Evolutionary conservation across 208 protist species (phyloP).

Genomic region (Phytomonas sp.): DNA sequence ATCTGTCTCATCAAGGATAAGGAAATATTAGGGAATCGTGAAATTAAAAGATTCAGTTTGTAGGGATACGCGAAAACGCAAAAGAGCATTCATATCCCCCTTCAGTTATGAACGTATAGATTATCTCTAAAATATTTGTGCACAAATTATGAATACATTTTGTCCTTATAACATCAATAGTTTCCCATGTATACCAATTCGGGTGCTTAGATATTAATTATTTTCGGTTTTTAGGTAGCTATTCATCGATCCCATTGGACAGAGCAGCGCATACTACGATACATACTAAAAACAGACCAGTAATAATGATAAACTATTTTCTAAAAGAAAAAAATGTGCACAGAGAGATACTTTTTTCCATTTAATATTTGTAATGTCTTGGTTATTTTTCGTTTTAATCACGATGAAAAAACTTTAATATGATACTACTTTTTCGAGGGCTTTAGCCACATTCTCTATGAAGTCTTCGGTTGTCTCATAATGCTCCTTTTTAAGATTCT

Average conservation of each 20-base stretch:
- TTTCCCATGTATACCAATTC: too few relatives aligned
- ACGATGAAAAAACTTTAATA: not conserved
- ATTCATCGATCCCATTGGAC: not conserved
- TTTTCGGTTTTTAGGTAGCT: too few relatives aligned
- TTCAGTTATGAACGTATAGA: not conserved
- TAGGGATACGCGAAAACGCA: constrained; percentile 10
- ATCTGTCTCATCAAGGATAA: constrained; percentile 2
- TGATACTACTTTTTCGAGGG: constrained; percentile 45
- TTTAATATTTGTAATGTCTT: constrained; percentile 4
- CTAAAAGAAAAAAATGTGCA: constrained; percentile 6
- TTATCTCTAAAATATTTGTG: constrained; percentile 9
- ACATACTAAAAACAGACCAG: not conserved
- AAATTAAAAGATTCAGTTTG: not conserved
- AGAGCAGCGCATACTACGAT: not conserved
- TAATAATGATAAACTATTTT: not conserved
- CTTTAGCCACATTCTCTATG: constrained; percentile 70
- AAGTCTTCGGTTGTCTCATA: constrained; percentile 87
- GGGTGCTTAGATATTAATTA: too few relatives aligned
- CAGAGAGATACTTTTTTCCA: constrained; percentile 5
- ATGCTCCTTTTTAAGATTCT: constrained; percentile 64
- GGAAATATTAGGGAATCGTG: not conserved
- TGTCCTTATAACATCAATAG: too few relatives aligned
- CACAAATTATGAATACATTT: too few relatives aligned
- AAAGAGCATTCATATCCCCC: constrained; percentile 9
- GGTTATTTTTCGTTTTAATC: constrained; percentile 5